Evolutionary conservation across 495 filamentous ascomycete genomes (phyloP).

Genomic region (Xylaria palmicola): DNA sequence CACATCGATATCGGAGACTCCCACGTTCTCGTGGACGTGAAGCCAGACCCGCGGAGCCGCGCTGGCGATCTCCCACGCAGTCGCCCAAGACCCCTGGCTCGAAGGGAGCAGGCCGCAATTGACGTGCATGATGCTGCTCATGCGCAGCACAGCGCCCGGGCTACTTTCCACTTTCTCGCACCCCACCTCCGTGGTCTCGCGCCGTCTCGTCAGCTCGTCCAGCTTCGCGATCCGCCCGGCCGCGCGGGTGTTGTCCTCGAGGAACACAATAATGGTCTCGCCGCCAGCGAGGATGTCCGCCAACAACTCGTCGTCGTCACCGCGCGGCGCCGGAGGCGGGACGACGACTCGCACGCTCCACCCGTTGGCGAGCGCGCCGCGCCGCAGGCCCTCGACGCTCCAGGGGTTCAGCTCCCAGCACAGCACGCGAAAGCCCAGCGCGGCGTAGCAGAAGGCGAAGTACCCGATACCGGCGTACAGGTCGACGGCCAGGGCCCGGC

Average conservation of each 20-base stretch:
- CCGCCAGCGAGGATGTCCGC: conserved; percentile 25
- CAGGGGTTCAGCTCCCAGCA: conserved; percentile 90
- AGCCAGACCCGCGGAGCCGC: conserved; percentile 56
- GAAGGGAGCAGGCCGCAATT: conserved; percentile 80
- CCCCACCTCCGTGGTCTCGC: conserved; percentile 9
- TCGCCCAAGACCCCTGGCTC: conserved; percentile 63
- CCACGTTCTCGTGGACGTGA: conserved; percentile 87
- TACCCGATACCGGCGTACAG: conserved; percentile 93
- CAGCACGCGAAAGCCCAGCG: conserved; percentile 70
- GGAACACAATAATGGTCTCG: conserved; percentile 62
- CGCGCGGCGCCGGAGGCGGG: conserved; percentile 6
- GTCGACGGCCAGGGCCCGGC: conserved; percentile 62
- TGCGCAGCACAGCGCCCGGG: not conserved
- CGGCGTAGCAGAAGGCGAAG: conserved; percentile 78
- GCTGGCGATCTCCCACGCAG: conserved; percentile 53
- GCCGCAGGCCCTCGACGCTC: conserved; percentile 76
- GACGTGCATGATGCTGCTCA: conserved; percentile 56
- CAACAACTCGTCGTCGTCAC: conserved; percentile 25
- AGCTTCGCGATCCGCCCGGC: conserved; percentile 41
- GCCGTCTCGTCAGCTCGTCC: conserved; percentile 4
- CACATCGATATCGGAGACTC: conserved; percentile 57
- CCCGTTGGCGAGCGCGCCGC: conserved; percentile 67
- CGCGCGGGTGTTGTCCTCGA: conserved; percentile 66
- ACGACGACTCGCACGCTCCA: conserved; percentile 58
- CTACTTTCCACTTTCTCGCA: not conserved